Evolutionary conservation across 1,139 yeast genomes (phyloP).

Genomic region (Candida sojae): DNA sequence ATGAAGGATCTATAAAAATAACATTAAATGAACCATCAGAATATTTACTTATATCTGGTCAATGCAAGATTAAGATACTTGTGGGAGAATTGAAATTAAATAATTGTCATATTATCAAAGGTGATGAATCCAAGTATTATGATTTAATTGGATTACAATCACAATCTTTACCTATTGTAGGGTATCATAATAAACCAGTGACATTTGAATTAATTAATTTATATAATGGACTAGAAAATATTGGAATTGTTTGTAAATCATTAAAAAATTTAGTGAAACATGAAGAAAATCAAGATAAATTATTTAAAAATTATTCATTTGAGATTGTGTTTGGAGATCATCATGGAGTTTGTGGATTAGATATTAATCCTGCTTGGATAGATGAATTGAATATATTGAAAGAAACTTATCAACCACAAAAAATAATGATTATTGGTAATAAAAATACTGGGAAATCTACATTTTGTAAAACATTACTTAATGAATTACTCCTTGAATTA

Average conservation of each 20-base stretch:
- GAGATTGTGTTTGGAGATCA: slow-evolving; percentile 32
- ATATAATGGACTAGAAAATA: slow-evolving; percentile 46
- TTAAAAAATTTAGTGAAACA: slow-evolving; percentile 42
- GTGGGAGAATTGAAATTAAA: slow-evolving; percentile 65
- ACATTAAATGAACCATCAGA: slow-evolving; percentile 48
- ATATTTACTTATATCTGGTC: slow-evolving; percentile 58
- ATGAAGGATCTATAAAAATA: slow-evolving; percentile 31
- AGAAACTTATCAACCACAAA: slow-evolving; percentile 6
- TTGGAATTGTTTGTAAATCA: slow-evolving; percentile 51
- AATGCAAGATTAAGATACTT: slow-evolving; percentile 50
- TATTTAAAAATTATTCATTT: slow-evolving; percentile 31
- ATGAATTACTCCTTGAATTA: slow-evolving; percentile 30
- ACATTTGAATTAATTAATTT: slow-evolving; percentile 42
- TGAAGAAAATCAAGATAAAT: slow-evolving; percentile 15
- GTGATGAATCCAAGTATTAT: slow-evolving; percentile 15
- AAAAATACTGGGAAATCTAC: slow-evolving; percentile 90
- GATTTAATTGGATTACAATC: slow-evolving; percentile 53
- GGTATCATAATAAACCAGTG: slow-evolving; percentile 33
- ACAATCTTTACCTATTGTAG: slow-evolving; percentile 57
- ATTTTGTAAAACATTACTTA: slow-evolving; percentile 56
- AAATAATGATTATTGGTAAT: slow-evolving; percentile 39
- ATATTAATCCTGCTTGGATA: slow-evolving; percentile 24
- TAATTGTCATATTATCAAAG: slow-evolving; percentile 46
- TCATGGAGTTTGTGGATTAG: slow-evolving; percentile 27
- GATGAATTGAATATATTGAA: slow-evolving; percentile 13